Evolutionary conservation across 305 asterid genomes (phyloP).

Genomic region (Fraxinus ornus): DNA sequence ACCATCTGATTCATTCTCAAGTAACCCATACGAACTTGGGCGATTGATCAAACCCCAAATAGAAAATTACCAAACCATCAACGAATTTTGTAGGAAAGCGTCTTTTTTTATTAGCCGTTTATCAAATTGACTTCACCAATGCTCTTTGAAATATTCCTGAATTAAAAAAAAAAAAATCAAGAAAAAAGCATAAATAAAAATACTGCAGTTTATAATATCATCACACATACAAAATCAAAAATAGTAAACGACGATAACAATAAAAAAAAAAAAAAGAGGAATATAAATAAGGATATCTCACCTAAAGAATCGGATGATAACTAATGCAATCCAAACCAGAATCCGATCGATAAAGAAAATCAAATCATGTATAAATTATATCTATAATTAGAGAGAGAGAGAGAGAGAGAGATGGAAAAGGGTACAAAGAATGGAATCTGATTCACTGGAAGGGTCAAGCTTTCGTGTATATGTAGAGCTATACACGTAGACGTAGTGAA

Average conservation of each 20-base stretch:
- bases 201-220: not conserved
- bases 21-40: conserved; percentile 16
- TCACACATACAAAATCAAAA: not conserved
- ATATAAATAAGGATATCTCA: conserved; percentile 15
- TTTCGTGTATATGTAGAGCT: not conserved
- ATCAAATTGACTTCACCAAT: conserved; percentile 14
- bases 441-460: conserved; percentile 39
- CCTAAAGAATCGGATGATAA: conserved; percentile 25
- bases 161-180: not conserved
- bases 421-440: conserved; percentile 33
- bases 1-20: conserved; percentile 19
- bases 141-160: conserved; percentile 21
- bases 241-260: not conserved
- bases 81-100: not conserved
- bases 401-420: not conserved
- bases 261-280: not conserved
- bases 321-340: conserved; percentile 14
- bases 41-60: conserved; percentile 26
- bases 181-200: not conserved
- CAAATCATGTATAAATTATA: not conserved
- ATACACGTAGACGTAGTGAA: conserved; percentile 12
- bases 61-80: conserved; percentile 21
- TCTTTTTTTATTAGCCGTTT: not conserved
- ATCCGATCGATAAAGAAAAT: conserved; percentile 18
- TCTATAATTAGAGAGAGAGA: not conserved